A percentile compares a stretch with the other conserved stretches of the same genome.
Evolutionary conservation across 202 grass and related monocot species (phyloP).

Genomic region (Zoysia matrella): DNA sequence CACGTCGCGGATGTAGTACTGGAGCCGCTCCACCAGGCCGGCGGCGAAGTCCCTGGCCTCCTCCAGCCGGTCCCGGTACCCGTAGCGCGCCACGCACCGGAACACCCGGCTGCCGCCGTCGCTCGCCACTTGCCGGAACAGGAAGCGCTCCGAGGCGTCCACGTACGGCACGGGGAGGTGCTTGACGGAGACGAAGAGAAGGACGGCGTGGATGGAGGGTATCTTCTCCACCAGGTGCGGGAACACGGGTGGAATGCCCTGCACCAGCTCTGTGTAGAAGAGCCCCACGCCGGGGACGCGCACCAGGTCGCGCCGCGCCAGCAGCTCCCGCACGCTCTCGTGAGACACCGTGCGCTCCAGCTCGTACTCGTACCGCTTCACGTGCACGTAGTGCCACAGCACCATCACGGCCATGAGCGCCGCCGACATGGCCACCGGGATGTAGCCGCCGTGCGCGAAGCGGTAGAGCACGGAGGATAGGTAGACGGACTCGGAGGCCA

Average conservation of each 20-base stretch:
- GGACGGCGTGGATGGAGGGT: slow-evolving; percentile 58
- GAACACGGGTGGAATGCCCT: slow-evolving; percentile 65
- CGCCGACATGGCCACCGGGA: slow-evolving; percentile 54
- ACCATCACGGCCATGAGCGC: slow-evolving; percentile 48
- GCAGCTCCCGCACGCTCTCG: slow-evolving; percentile 39
- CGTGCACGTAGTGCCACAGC: slow-evolving; percentile 72
- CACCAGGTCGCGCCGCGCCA: slow-evolving; percentile 2
- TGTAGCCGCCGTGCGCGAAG: slow-evolving; percentile 59
- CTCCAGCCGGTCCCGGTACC: slow-evolving; percentile 60
- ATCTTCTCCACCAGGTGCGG: slow-evolving; percentile 59
- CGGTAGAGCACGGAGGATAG: slow-evolving; percentile 62
- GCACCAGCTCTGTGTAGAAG: slow-evolving; percentile 69
- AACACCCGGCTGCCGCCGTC: slow-evolving; percentile 29
- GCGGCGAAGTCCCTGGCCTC: slow-evolving; percentile 46
- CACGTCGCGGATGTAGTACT: slow-evolving; percentile 62
- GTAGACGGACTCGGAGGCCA: slow-evolving; percentile 50
- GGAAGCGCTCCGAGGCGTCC: slow-evolving; percentile 49
- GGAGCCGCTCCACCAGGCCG: slow-evolving; percentile 41
- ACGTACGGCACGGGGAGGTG: slow-evolving; percentile 62
- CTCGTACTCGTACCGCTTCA: slow-evolving; percentile 48
- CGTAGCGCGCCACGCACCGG: slow-evolving; percentile 64
- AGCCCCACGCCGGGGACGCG: slow-evolving; percentile 51
- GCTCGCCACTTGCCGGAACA: slow-evolving; percentile 44
- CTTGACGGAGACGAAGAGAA: slow-evolving; percentile 68
- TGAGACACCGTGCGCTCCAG: slow-evolving; percentile 44